Evolutionary conservation across 2,329 filamentous ascomycete species (phyloP).

Genomic region (Aschersonia sp.): DNA sequence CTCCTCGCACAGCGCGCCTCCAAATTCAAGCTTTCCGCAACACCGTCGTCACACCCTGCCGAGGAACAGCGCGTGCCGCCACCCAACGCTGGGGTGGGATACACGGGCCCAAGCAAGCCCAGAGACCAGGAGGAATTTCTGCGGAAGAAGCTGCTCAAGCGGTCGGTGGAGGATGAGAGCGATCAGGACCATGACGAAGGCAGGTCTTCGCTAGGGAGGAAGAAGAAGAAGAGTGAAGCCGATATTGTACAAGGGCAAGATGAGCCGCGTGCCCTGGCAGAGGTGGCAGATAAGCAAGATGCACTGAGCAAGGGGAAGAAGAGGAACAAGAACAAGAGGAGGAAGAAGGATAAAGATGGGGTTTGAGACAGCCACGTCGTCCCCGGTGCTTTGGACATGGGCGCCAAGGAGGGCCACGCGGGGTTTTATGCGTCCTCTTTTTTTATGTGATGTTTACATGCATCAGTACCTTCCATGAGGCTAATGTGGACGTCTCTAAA

Average conservation of each 20-base stretch:
- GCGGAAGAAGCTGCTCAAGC: neutral
- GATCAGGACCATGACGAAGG: constrained; percentile 22
- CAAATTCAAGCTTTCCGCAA: neutral
- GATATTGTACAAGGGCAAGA: neutral
- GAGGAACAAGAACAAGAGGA: constrained; percentile 9
- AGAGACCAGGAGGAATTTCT: neutral
- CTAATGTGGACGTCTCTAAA: neutral
- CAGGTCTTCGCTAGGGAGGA: constrained; percentile 19
- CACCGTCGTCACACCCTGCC: too few species aligned
- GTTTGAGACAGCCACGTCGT: neutral
- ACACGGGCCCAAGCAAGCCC: constrained; percentile 7
- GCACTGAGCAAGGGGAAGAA: neutral
- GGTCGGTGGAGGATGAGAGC: constrained; percentile 1
- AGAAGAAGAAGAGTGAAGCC: constrained; percentile 8
- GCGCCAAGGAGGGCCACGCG: too few species aligned
- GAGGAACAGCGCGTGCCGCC: neutral
- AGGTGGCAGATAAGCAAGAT: neutral
- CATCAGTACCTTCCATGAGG: too few species aligned
- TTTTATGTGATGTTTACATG: too few species aligned
- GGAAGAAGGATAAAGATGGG: constrained; percentile 3
- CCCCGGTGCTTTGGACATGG: too few species aligned
- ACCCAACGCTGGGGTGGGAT: constrained; percentile 27
- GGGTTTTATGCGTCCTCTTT: too few species aligned
- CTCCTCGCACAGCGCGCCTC: constrained; percentile 18
- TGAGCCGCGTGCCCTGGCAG: neutral